These are phyloP conservation scores for Pleurotus djamor DNA, from an alignment of 768 basidiomycete species.

Conservation along the genomic window DNA sequence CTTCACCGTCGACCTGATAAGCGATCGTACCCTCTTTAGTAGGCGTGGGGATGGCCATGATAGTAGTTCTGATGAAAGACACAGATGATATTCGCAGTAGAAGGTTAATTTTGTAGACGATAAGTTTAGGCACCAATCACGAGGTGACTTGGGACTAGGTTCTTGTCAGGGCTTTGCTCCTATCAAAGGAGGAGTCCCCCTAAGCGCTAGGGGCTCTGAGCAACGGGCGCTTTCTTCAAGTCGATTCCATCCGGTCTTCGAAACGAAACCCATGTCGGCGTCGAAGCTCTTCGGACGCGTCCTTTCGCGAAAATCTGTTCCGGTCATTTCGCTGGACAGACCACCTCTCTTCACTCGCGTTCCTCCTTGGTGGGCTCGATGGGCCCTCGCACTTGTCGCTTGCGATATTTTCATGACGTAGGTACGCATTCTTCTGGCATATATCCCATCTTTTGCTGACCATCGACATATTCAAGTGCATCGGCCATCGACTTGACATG, in stretches of 20 bases:
- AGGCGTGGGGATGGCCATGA: background rate
- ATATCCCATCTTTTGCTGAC: background rate
- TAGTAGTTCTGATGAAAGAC: background rate
- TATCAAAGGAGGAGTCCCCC: no score
- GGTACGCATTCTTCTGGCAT: background rate
- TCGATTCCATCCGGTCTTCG: no score
- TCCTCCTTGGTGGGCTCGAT: conserved; percentile 28
- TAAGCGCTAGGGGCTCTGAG: no score
- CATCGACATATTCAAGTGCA: conserved; percentile 14
- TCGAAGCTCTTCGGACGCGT: background rate
- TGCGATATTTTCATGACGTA: conserved; percentile 30
- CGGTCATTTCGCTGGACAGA: conserved; percentile 10
- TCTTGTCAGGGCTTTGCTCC: no score
- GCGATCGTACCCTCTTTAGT: background rate
- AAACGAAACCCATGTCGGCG: background rate
- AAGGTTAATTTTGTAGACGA: no score
- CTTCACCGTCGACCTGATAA: conserved; percentile 11
- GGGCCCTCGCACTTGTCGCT: conserved; percentile 24
- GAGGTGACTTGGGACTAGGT: no score
- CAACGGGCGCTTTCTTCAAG: no score
- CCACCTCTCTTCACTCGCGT: conserved; percentile 24
- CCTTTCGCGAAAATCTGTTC: background rate
- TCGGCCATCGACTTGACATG: conserved; percentile 31
- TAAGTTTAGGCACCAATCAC: no score
- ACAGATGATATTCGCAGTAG: background rate